phyloP scores from a whole-genome alignment of 345 rosid species.

The Rhizophora apiculata region DNA sequence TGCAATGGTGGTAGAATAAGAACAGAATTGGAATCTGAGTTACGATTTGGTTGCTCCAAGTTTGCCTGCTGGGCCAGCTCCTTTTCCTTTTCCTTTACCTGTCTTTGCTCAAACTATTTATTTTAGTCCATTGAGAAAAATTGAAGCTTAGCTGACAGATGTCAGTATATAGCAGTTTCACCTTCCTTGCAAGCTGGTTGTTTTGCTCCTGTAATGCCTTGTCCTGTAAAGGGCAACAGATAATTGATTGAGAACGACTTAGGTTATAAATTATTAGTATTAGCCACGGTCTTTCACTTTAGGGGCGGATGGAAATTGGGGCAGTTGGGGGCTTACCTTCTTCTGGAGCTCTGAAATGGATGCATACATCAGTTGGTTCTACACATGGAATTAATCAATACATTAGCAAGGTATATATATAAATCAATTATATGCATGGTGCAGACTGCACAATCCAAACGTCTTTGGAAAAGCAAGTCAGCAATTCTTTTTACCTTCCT shows the following conservation, averaged over 20 bases:
- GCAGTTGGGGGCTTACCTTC: conserved; percentile 43
- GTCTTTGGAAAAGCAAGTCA: neutral
- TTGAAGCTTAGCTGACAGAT: neutral
- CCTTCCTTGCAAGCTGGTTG: conserved; percentile 69
- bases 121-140: neutral
- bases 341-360: conserved; percentile 80
- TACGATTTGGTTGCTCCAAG: conserved; percentile 29
- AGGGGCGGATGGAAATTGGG: neutral
- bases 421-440: neutral
- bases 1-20: conserved; percentile 36
- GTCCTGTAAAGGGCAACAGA: conserved; percentile 37
- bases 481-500: conserved; percentile 47
- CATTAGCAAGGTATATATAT: neutral
- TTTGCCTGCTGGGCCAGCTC: conserved; percentile 50
- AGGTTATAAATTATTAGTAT: neutral
- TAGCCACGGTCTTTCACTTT: neutral
- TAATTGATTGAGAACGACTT: neutral
- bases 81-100: conserved; percentile 83
- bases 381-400: conserved; percentile 14
- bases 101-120: conserved; percentile 7
- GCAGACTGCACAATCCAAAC: neutral
- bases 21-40: conserved; percentile 36
- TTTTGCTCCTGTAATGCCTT: conserved; percentile 71
- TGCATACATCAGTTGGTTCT: conserved; percentile 82
- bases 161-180: conserved; percentile 21